Base-by-base conservation (phyloP, 495 filamentous ascomycete species). In the Halenospora varia region DNA sequence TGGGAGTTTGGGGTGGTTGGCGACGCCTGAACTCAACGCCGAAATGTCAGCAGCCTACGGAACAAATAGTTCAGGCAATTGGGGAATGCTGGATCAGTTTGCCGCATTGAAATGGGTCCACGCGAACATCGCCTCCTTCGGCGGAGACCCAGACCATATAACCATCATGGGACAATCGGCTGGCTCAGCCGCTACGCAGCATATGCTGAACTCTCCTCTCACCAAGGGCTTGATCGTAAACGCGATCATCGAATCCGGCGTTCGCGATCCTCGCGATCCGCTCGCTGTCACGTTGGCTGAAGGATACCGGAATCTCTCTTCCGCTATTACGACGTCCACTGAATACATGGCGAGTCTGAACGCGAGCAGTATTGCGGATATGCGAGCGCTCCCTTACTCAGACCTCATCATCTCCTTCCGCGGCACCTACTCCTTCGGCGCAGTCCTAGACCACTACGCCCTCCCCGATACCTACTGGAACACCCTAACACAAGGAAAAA, bases 51-150 rank as follows among this genome's bases (percentile, higher is more conserved):
- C 2, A 1, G 26, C 10, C 15, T 48, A 22, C 19, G 57, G 57
- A 15, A 19, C 42, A 2, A 54, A 54, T 15, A 60, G 50, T 25
- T 53, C 56, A 20, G 80, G 81, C 10, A 92, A 91, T 57, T 79
- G 80, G 29, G 88, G 82, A 0, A 73, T 90, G 10, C 69, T 79
- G 25, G 88, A 91, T 64, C 88, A 90, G 65, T 75, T 80, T 2
- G 74, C 85, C 25, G 88, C 83, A 10, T 71, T 91, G 18, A 68
- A 89, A 57, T 90, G 88, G 88, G 79, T 90, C 17, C 79, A 86
- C 53, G 75, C 82, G 54, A 74, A 90, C 62, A 89, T 90, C 59
- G 70, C 73, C 51, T 71, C 77, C 2, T 90, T 92, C 61, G 86
- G 86, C 3, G 88, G 88, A 17, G 83, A 92, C 63, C 76, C 82